Evolutionary conservation across 2,329 filamentous ascomycete species (phyloP).

Genomic region (Penicillium sp.): DNA sequence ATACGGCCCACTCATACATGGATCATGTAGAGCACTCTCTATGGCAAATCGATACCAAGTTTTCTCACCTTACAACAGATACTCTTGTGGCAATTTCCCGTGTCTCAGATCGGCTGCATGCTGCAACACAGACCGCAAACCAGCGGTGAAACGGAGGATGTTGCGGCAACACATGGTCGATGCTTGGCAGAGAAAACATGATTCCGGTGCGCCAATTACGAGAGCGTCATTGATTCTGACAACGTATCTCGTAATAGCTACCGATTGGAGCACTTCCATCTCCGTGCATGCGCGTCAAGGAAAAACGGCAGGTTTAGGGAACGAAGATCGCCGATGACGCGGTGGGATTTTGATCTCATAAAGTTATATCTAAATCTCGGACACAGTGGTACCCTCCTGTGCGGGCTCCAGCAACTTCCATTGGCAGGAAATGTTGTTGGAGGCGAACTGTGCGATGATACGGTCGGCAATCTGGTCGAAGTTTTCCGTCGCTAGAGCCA

Average conservation of each 20-base stretch:
- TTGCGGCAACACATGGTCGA: conserved; percentile 11
- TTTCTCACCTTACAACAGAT: background rate
- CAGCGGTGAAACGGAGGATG: conserved; percentile 19
- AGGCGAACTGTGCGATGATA: conserved; percentile 73
- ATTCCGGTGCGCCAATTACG: background rate
- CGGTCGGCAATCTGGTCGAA: conserved; percentile 82
- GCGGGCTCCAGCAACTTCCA: conserved; percentile 91
- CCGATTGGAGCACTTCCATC: conserved; percentile 4
- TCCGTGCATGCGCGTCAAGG: conserved; percentile 3
- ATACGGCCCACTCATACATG: background rate
- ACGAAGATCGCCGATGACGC: background rate
- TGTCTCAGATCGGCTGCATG: conserved; percentile 13
- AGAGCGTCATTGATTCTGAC: background rate
- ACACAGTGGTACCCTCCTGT: conserved; percentile 57
- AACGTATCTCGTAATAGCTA: background rate
- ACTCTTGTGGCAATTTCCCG: background rate
- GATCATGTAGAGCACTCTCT: background rate
- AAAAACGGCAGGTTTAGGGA: background rate
- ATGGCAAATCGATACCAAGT: background rate
- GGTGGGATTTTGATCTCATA: background rate
- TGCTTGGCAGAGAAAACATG: background rate
- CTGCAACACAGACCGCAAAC: conserved; percentile 14
- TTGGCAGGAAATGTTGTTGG: conserved; percentile 67
- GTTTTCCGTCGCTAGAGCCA: conserved; percentile 86
- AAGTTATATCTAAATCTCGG: conserved; percentile 15